These are phyloP conservation scores for Allium cepa DNA, from an alignment of 106 monocot species.

Conservation along the genomic window DNA sequence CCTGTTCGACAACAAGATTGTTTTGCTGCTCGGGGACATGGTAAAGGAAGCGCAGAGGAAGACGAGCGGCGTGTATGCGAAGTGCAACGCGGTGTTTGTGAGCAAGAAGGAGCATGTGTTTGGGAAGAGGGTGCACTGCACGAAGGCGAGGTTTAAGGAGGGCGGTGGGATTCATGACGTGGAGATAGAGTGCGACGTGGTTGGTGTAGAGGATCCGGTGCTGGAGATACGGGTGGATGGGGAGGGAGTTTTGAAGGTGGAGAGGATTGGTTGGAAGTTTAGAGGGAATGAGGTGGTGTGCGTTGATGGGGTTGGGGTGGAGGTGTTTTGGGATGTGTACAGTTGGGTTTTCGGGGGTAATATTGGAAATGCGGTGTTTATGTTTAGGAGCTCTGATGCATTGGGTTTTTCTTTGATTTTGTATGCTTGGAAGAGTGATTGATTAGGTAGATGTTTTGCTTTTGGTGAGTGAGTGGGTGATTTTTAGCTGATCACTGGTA, in stretches of 20 bases:
- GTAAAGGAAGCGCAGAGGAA: conserved; percentile 47
- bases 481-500: no score
- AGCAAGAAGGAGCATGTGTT: conserved; percentile 70
- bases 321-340: conserved; percentile 92
- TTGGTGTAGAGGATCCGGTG: conserved; percentile 43
- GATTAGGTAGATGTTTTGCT: conserved; percentile 11
- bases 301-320: conserved; percentile 69
- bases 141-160: conserved; percentile 50
- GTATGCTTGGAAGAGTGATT: conserved; percentile 83
- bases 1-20: conserved; percentile 40
- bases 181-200: conserved; percentile 57
- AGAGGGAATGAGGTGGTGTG: conserved; percentile 79
- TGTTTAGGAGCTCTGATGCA: conserved; percentile 66
- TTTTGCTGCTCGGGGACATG: conserved; percentile 66
- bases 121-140: conserved; percentile 63
- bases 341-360: conserved; percentile 67
- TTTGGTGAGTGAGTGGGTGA: no score
- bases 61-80: conserved; percentile 23
- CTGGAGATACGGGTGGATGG: conserved; percentile 79
- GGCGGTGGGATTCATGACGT: conserved; percentile 66
- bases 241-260: conserved; percentile 80
- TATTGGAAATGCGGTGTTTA: conserved; percentile 57
- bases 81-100: conserved; percentile 30
- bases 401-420: conserved; percentile 74
- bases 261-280: conserved; percentile 79